These are phyloP conservation scores for Aspergillus sp. DNA, from an alignment of 2,329 filamentous ascomycete species.

Conservation along the genomic window DNA sequence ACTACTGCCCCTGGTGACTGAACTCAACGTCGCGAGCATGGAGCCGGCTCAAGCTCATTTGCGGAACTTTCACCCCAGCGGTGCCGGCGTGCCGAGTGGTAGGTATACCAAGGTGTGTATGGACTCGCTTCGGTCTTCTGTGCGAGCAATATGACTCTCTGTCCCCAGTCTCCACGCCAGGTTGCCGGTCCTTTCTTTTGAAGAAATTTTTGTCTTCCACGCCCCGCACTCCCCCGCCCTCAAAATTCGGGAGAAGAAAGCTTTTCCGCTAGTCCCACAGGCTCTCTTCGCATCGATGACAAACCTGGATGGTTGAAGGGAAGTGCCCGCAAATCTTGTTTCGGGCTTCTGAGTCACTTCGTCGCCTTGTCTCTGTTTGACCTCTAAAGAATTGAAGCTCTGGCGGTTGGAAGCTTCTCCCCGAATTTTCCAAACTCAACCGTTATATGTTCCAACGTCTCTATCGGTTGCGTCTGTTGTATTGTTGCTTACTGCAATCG, in stretches of 20 bases:
- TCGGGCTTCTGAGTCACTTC: conserved; percentile 2
- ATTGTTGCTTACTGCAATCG: background rate
- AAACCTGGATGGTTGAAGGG: background rate
- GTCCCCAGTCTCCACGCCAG: background rate
- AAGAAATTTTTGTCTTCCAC: background rate
- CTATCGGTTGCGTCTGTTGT: background rate
- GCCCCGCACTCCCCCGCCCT: background rate
- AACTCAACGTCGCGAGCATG: background rate
- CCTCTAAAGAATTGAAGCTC: background rate
- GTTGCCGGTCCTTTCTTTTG: conserved; percentile 6
- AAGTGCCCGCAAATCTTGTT: background rate
- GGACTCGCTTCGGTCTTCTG: conserved; percentile 12
- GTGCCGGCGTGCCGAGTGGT: conserved; percentile 1
- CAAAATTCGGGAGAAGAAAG: background rate
- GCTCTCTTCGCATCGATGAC: background rate
- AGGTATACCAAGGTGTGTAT: background rate
- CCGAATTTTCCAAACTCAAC: background rate
- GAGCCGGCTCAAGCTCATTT: background rate
- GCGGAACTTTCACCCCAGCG: background rate
- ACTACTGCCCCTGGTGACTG: background rate
- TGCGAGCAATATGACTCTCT: conserved; percentile 7
- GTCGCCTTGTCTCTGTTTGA: background rate
- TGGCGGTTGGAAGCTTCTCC: background rate
- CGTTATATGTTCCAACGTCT: background rate
- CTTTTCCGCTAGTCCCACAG: background rate